Base-by-base conservation (phyloP, 2,329 filamentous ascomycete species). In the Kalmusia sp. region DNA sequence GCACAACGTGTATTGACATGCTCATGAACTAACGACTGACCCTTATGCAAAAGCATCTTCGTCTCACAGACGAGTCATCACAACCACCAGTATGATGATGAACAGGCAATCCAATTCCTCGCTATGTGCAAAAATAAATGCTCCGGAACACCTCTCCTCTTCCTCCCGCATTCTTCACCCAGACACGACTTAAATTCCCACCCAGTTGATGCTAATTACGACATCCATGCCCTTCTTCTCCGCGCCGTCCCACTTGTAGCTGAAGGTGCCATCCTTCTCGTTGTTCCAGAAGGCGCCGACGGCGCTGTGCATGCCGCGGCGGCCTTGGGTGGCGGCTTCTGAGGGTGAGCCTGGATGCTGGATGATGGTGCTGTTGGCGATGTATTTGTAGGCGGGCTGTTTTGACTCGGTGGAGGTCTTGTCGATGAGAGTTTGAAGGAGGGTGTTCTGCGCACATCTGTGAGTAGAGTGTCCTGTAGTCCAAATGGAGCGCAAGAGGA, bases 361-460 rank as follows among this genome's bases (percentile, higher is more conserved):
- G 65, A 98, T 96, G 72, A 98, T 97, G 62, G 93, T 98, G 81
- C 91, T 96, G 83, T 96, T 98, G 79, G 96, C 92, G 65, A 92
- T 91, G 79, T 93, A 98, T 78, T 98, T 98, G 85, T 88, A 96
- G 14, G 80, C 76, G 4, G 90, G 88, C 22, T 84, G 79, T 22
- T 81, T 76, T 56, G 81, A 79, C 24, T 81, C 77, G 15, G 85
- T 82, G 15, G 84, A 86, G 45, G 88, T 87, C 72, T 93, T 90
- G 62, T 88, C 87, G 76, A 93, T 91, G 61, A 93, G 82, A 47
- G 87, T 83, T 70, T 89, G 87, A 61, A 95, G 87, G 73, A 93
- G 90, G 51, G 82, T 85, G 80, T 89, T 91, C 89, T 92, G 40
- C 9, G 21, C 2, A 17, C 2, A 8, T 9, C 12, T 30, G 31